Conservation (phyloP, 768 basidiomycete species). For the Coprinellus micaceus region DNA sequence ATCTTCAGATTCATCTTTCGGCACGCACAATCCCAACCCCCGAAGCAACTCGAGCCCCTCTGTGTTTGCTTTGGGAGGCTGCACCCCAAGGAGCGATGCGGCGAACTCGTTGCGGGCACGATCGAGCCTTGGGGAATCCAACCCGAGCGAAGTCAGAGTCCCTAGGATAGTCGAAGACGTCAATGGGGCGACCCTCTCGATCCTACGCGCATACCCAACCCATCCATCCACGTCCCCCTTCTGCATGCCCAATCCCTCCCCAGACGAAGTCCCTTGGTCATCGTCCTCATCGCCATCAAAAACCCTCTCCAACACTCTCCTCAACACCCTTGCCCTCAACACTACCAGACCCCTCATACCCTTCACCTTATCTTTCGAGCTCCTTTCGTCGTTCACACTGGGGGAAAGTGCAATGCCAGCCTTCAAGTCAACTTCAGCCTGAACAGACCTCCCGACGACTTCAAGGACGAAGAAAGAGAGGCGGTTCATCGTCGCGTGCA, state of each 20-base stretch:
- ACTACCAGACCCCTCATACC: slow-evolving; percentile 40
- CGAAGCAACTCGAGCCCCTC: slow-evolving; percentile 51
- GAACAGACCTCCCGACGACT: neutral
- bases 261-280: neutral
- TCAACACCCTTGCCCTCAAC: slow-evolving; percentile 57
- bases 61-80: slow-evolving; percentile 55
- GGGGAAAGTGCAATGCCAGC: neutral
- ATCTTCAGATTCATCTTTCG: neutral
- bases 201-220: slow-evolving; percentile 62
- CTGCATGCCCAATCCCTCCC: neutral
- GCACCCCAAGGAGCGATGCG: slow-evolving; percentile 68
- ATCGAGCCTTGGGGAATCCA: slow-evolving; percentile 70
- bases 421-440: slow-evolving; percentile 7
- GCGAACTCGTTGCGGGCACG: slow-evolving; percentile 89
- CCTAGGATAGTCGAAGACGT: slow-evolving; percentile 63
- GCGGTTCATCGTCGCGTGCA: neutral
- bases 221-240: slow-evolving; percentile 70
- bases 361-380: slow-evolving; percentile 8
- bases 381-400: slow-evolving; percentile 3
- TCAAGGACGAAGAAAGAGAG: neutral
- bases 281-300: slow-evolving; percentile 56
- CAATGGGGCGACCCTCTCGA: slow-evolving; percentile 62
- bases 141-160: slow-evolving; percentile 55
- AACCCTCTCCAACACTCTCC: slow-evolving; percentile 55
- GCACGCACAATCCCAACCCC: neutral